Evolutionary conservation across 2,329 filamentous ascomycete species (phyloP).

Genomic region (Stachybotrys echinatus): DNA sequence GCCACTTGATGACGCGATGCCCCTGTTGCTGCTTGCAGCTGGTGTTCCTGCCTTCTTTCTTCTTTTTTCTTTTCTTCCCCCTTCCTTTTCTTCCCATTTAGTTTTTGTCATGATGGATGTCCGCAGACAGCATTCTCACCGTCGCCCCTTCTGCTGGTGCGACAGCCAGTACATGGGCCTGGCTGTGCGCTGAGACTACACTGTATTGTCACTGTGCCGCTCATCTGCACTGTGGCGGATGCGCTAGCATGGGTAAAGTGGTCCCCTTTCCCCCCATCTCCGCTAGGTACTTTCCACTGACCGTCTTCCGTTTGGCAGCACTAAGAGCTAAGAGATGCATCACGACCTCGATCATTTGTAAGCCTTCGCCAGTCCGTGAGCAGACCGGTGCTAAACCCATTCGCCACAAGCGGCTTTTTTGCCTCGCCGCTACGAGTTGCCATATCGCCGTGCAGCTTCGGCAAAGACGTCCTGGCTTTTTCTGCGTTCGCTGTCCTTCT

Average conservation of each 20-base stretch:
- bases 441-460: neutral
- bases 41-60: too few relatives aligned
- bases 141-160: neutral
- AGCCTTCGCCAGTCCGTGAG: neutral
- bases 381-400: neutral
- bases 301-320: neutral
- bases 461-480: too few relatives aligned
- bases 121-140: neutral
- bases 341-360: neutral
- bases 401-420: neutral
- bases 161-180: neutral
- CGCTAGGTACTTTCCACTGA: neutral
- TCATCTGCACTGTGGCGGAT: neutral
- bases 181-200: neutral
- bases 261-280: neutral
- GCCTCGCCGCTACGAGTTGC: neutral
- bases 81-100: too few relatives aligned
- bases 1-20: too few relatives aligned
- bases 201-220: neutral
- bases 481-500: too few relatives aligned
- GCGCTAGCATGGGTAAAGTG: neutral
- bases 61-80: too few relatives aligned
- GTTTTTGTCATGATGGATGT: too few relatives aligned
- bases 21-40: too few relatives aligned
- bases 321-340: neutral